Evolutionary conservation across 2,329 filamentous ascomycete genomes (phyloP).

Genomic region (Ascochyta viciae-villosae): DNA sequence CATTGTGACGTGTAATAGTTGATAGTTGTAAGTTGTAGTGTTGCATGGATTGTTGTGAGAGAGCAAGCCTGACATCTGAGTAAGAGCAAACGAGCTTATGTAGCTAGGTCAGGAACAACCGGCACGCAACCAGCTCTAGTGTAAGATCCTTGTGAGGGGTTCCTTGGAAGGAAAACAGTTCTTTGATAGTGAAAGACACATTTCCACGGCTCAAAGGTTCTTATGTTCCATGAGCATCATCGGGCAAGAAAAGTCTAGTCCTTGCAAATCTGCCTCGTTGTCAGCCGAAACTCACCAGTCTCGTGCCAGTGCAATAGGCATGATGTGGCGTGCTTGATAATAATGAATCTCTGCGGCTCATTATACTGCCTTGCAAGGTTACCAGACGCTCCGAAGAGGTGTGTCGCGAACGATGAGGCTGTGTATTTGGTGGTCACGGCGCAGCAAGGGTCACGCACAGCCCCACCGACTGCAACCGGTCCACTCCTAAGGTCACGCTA

Average conservation of each 20-base stretch:
- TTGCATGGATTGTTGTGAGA: slow-evolving; percentile 7
- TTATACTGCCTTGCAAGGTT: too few relatives aligned
- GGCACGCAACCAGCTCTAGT: background rate
- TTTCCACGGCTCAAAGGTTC: background rate
- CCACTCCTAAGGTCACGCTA: too few relatives aligned
- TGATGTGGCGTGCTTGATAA: too few relatives aligned
- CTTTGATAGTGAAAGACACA: background rate
- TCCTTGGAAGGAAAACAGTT: background rate
- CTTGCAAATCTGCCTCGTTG: background rate
- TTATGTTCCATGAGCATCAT: background rate
- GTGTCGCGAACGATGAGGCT: too few relatives aligned
- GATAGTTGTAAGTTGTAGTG: background rate
- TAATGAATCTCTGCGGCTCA: too few relatives aligned
- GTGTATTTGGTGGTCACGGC: too few relatives aligned
- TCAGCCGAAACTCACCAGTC: background rate
- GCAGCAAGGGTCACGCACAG: too few relatives aligned
- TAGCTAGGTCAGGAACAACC: slow-evolving; percentile 10
- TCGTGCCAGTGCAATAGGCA: too few relatives aligned
- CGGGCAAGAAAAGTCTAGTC: background rate
- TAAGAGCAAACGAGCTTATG: slow-evolving; percentile 13
- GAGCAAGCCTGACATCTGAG: background rate
- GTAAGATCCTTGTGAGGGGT: background rate
- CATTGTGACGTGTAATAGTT: slow-evolving; percentile 16
- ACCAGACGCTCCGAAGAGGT: too few relatives aligned
- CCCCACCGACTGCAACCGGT: too few relatives aligned